Conservation (phyloP, 2,329 filamentous ascomycete species). For the Colletotrichum liaoningense region DNA sequence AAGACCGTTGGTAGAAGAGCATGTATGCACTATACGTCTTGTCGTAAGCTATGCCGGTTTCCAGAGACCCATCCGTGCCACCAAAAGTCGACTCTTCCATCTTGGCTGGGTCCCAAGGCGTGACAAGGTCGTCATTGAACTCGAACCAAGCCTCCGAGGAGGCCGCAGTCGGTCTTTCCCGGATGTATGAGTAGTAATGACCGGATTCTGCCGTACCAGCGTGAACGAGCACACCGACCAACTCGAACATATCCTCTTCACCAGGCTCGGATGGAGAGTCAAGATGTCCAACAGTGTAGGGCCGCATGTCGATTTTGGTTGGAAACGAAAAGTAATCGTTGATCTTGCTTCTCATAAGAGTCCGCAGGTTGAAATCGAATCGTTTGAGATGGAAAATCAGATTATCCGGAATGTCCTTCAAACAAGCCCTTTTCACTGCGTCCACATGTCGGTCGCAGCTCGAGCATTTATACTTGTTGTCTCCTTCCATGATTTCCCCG, state of each 20-base stretch:
- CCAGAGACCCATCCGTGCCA: slow-evolving; percentile 67
- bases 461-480: slow-evolving; percentile 98
- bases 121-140: slow-evolving; percentile 92
- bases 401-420: slow-evolving; percentile 93
- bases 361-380: slow-evolving; percentile 83
- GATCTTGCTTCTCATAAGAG: slow-evolving; percentile 88
- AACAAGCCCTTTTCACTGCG: slow-evolving; percentile 90
- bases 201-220: slow-evolving; percentile 93
- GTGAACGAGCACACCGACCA: slow-evolving; percentile 96
- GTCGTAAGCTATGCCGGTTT: slow-evolving; percentile 63
- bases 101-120: slow-evolving; percentile 76
- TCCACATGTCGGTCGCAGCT: slow-evolving; percentile 90
- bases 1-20: slow-evolving; percentile 92
- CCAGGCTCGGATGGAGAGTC: slow-evolving; percentile 68
- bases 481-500: slow-evolving; percentile 96
- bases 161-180: slow-evolving; percentile 74
- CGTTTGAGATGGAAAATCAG: slow-evolving; percentile 95
- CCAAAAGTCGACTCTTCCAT: slow-evolving; percentile 86
- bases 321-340: slow-evolving; percentile 96
- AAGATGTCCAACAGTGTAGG: slow-evolving; percentile 89
- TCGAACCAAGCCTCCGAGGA: slow-evolving; percentile 78
- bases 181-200: slow-evolving; percentile 97
- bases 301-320: slow-evolving; percentile 82
- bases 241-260: slow-evolving; percentile 83
- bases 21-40: slow-evolving; percentile 94